Evolutionary conservation across 495 filamentous ascomycete genomes (phyloP).

Genomic region (Collariella sp.): DNA sequence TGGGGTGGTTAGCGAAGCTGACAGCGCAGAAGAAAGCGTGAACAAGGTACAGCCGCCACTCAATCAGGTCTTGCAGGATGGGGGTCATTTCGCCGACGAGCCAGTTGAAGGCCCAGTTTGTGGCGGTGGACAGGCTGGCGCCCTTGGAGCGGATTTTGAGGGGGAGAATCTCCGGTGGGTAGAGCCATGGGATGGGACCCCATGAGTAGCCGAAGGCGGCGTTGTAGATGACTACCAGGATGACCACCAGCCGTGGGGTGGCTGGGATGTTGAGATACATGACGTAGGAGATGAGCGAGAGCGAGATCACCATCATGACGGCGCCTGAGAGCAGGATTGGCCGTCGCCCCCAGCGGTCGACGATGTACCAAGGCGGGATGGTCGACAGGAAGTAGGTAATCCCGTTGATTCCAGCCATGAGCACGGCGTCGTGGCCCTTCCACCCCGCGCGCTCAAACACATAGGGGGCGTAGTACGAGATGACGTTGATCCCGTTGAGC

Average conservation of each 20-base stretch:
- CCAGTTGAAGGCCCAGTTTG: constrained; percentile 99
- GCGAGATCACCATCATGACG: constrained; percentile 78
- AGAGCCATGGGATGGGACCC: constrained; percentile 97
- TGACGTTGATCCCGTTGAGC: constrained; percentile 98
- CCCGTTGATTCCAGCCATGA: constrained; percentile 97
- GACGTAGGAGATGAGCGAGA: constrained; percentile 93
- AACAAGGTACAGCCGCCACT: constrained; percentile 86
- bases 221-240: constrained; percentile 98
- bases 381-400: constrained; percentile 86
- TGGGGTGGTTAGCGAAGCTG: constrained; percentile 57
- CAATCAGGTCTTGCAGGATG: constrained; percentile 79
- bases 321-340: constrained; percentile 87
- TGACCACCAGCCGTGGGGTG: constrained; percentile 77
- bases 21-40: constrained; percentile 96
- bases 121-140: constrained; percentile 89
- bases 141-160: constrained; percentile 96
- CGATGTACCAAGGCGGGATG: constrained; percentile 93
- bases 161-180: constrained; percentile 94
- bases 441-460: constrained; percentile 96
- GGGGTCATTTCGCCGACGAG: constrained; percentile 92
- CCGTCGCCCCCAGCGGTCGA: constrained; percentile 86
- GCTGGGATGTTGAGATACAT: constrained; percentile 72
- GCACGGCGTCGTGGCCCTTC: constrained; percentile 77
- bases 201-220: constrained; percentile 97
- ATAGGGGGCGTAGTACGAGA: constrained; percentile 94